Evolutionary conservation across 1,139 yeast genomes (phyloP), one percentile per base, ranked within the genome.

Genomic region (Geotrichum reessii): DNA sequence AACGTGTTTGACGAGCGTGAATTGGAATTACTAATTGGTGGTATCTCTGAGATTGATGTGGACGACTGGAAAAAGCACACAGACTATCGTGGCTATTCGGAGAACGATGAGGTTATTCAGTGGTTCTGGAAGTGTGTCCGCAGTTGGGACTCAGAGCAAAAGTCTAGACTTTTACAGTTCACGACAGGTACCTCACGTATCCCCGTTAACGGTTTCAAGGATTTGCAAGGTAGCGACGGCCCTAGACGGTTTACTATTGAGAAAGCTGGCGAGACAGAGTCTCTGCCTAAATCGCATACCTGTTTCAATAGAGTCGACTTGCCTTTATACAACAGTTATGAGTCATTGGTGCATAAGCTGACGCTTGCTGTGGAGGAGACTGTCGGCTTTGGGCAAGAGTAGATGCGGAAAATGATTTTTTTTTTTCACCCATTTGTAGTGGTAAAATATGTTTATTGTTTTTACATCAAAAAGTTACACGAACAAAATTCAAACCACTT

Each of bases 61-160:
- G 97, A 91, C 67, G 99, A 93, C 76, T 93, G 99, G 99, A 92
- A 91, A 76, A 92, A 91, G 73, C 97, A 93, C 74, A 93, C 99
- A 33, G 99, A 93, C 74, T 93, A 93, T 75, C 84, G 99, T 76
- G 99, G 99, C 9, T 93, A 93, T 75, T 95, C 91, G 71, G 99
- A 93, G 75, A 84, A 83, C 65, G 99, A 95, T 74, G 97, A 91
- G 75, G 97, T 91, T 57, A 86, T 93, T 65, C 96, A 92, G 77
- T 93, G 98, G 98, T 93, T 93, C 81, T 93, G 99, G 99, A 84
- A 84, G 74, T 87, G 96, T 76, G 85, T 93, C 66, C 81, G 86
- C 56, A 89, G 86, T 71, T 92, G 97, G 97, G 98, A 93, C 73
- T 83, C 92, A 55, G 99, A 93, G 74, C 97, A 92, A 74, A 88